Base-by-base conservation (phyloP, 225 moss, liverwort and hornwort genomes). In the Physcomitrium patens region DNA sequence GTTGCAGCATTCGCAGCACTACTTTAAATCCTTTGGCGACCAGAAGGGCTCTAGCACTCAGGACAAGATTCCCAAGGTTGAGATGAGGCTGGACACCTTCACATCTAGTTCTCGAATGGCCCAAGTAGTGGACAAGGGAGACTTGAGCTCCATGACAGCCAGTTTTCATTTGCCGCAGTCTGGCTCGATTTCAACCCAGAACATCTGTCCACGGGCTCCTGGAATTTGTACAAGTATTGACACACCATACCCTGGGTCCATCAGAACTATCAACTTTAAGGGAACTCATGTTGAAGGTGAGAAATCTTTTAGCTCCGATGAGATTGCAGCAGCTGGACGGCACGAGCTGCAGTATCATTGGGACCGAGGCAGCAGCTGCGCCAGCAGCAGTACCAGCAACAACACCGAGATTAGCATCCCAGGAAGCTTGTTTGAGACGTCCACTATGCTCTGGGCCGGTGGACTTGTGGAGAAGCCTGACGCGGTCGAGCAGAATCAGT, bases 361-460 rank as follows among this genome's bases (percentile, higher is more conserved):
- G 89, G 81, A 83, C 41, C 80, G 72, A 41, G 79, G 76, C 58
- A 85, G 83, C 24, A 87, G 86, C 31, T 37, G 31, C 58, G 87
- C 80, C 28, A 86, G 86, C 55, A 84, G 87, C 52, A 87, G 84
- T 72, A 87, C 76, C 10, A 88, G 88, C 65, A 86, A 84, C 64
- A 89, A 77, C 49, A 90, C 83, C 3, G 74, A 78, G 41, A 80
- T 80, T 26, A 74, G 68, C 16, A 73, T 69, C 65, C 62, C 78
- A 49, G 84, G 81, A 12, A 77, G 85, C 68, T 67, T 81, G 74
- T 88, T 88, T 56, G 87, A 91, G 63, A 75, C 75, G 13, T 37
- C 31, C 4, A 76, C 77, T 10, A 60, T 79, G 1, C 73, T 83
- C 20, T 92, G 92, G 90, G 31, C 31, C 5, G 79, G 69, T 9